Conservation (phyloP, 306 rosid species). For the Amphicarpaea edgeworthii region DNA sequence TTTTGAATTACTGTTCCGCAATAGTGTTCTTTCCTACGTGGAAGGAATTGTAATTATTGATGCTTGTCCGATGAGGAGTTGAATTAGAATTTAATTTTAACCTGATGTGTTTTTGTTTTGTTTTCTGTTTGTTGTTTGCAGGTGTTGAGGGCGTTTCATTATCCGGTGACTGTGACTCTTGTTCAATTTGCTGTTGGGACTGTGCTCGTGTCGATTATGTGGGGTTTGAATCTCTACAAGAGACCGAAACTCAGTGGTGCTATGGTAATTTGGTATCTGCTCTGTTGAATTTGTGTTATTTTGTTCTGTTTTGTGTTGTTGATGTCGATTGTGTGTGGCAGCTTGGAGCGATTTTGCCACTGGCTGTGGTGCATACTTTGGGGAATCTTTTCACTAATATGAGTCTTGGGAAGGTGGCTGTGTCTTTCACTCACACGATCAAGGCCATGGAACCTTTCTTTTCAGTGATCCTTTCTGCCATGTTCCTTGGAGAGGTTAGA, state of each 20-base stretch:
- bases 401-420: conserved; percentile 99
- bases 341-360: conserved; percentile 85
- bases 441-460: conserved; percentile 99
- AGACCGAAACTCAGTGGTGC: conserved; percentile 76
- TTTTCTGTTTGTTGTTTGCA: conserved; percentile 41
- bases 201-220: conserved; percentile 71
- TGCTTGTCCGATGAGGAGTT: neutral
- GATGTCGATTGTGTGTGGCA: conserved; percentile 46
- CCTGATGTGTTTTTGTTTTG: neutral
- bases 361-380: conserved; percentile 84
- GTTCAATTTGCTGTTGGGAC: conserved; percentile 86
- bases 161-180: conserved; percentile 71
- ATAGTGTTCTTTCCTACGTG: neutral
- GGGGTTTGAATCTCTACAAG: conserved; percentile 90
- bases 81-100: conserved; percentile 10
- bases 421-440: conserved; percentile 97
- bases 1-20: neutral
- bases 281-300: neutral
- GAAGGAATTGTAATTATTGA: neutral
- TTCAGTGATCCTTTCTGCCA: conserved; percentile 91
- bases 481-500: conserved; percentile 94
- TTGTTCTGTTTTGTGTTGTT: conserved; percentile 26
- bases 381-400: conserved; percentile 97
- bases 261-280: conserved; percentile 61
- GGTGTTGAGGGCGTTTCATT: conserved; percentile 89